A percentile compares a stretch with the other conserved stretches of the same genome.
Conservation (phyloP, 257 asterid species). For the Solanum ossicruentum region DNA sequence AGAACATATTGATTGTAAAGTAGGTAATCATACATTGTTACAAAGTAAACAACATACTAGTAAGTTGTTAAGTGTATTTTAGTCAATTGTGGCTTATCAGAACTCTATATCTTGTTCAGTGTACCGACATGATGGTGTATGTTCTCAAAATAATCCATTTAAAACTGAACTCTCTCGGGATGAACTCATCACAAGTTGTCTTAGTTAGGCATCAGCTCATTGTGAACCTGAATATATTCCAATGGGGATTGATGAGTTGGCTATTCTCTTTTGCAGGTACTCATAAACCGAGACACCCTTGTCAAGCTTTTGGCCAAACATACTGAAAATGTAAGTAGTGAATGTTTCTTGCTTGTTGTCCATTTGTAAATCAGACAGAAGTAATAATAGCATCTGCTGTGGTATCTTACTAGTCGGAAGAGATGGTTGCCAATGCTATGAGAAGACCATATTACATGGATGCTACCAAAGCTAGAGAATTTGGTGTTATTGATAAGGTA, state of each 20-base stretch:
- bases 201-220: not conserved
- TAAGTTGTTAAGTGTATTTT: not conserved
- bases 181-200: not conserved
- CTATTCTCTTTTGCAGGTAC: constrained; percentile 34
- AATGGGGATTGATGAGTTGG: not conserved
- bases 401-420: constrained; percentile 43
- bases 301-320: constrained; percentile 73
- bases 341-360: not conserved
- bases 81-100: not conserved
- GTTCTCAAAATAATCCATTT: not conserved
- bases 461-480: constrained; percentile 56
- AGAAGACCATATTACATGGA: constrained; percentile 73
- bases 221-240: not conserved
- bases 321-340: constrained; percentile 75
- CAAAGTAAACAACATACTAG: not conserved
- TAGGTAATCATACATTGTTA: not conserved
- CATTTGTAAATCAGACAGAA: not conserved
- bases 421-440: constrained; percentile 54
- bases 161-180: not conserved
- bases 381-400: not conserved
- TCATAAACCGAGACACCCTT: constrained; percentile 54
- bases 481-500: constrained; percentile 85
- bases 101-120: not conserved
- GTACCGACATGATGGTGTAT: not conserved
- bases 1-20: not conserved